Base-by-base conservation (phyloP, 805 yeast genomes). In the Blastobotrys mokoenaii region DNA sequence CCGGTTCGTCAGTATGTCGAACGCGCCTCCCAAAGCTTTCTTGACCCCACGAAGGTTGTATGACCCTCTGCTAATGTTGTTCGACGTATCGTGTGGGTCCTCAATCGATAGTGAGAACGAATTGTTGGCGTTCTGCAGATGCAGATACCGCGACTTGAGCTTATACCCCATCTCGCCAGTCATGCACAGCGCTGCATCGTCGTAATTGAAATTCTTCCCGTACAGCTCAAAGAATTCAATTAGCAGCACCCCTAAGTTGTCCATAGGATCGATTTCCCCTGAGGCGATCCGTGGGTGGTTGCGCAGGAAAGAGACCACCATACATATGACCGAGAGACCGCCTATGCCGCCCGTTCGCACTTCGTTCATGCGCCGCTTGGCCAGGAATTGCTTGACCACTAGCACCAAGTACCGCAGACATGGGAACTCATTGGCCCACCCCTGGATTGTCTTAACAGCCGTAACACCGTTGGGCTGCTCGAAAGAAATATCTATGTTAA, bases 261-360 rank as follows among this genome's bases (percentile, higher is more conserved):
- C 83, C 53, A 75, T 53, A 2, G 87, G 79, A 41, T 75, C 71
- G 45, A 88, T 82, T 39, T 78, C 77, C 5, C 76, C 72, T 0
- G 94, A 77, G 1, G 80, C 61, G 10, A 87, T 59, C 52, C 88
- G 71, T 12, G 96, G 96, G 61, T 90, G 97, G 50, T 84, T 67
- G 53, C 71, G 74, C 50, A 89, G 64, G 58, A 89, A 88, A 14
- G 90, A 79, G 55, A 80, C 80, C 14, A 84, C 87, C 59, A 93
- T 58, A 56, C 96, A 88, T 38, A 89, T 86, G n/a, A 86, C 84
- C 6, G 96, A 79, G 61, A 82, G 90, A 0, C 97, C 97, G 36
- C 98, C 97, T 4, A 90, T 67, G 0, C 97, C 97, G 43, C 98
- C 98, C 17, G 80, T 80, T 55, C 84, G 94, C 12, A 90, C 97